Base-by-base conservation (phyloP, 2,329 filamentous ascomycete genomes). In the Phoma sp. region DNA sequence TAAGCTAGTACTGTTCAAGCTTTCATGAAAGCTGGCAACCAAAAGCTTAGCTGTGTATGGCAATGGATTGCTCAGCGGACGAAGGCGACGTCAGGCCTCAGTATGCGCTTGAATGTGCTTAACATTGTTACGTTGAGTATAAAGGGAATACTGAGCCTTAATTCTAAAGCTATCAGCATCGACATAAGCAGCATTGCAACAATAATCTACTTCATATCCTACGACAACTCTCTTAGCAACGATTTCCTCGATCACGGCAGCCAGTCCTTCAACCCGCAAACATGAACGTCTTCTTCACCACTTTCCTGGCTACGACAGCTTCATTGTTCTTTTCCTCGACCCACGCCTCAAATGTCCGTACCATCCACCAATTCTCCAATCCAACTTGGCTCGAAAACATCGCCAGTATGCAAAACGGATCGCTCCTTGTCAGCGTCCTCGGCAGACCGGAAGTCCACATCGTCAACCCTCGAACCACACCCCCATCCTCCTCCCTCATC, bases 381-480 rank as follows among this genome's bases (percentile, higher is more conserved):
- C 49, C 55, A 21, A 69, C 64, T 12, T 72, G 67, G 67, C 52
- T 71, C 33, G 77, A 79, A 55, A 78, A 79, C 47, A 61, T 79
- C 22, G 72, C 68, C 8, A 52, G 75, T 3, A 73, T 70, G 19
- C 45, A 64, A n/a, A 76, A 76, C 40, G 74, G 73, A 13, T 64
- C 73, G 24, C 57, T 78, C n/a, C 67, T 78, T 27, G 67, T 73
- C n/a, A 61, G 67, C 13, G 55, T 70, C 4, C 51, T 77, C 9
- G 67, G 69, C 36, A 43, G 46, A 19, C 66, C 75, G 7, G 67
- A 74, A 45, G 57, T 78, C 3, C 69, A 68, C 55, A 62, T 74
- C 25, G 58, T 79, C 32, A 60, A 76, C 45, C 75, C 75, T 2
- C 47, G 43, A 12, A 48, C 22, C 17, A 60, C 66, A 15, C 56